Base-by-base conservation (phyloP, 1,284 basidiomycete species). In the Paramarasmius palmivorus region DNA sequence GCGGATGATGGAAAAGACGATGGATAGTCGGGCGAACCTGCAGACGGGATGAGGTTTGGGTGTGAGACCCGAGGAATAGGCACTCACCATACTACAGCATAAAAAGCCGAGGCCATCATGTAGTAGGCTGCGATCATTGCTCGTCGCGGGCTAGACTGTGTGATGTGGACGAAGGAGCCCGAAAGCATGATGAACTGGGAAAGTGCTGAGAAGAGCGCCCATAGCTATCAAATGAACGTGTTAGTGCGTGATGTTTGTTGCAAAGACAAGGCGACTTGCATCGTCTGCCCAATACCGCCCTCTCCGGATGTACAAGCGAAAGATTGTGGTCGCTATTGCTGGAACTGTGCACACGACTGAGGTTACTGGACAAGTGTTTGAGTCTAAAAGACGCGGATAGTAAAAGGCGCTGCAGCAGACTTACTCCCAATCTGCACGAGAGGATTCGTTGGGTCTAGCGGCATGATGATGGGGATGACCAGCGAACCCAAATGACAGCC, bases 1-100 rank as follows among this genome's bases (percentile, higher is more conserved):
- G 39, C 78, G 74, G 48, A 78, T 75, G 51, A 80, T 70, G 4
- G 76, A 77, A 60, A 73, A 76, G 9, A 80, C 65, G 47, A 79
- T 77, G 17, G 76, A 72, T 15, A 77, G 61, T 10, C 78, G 73
- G 1, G 77, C 64, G 32, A 65, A 68, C 73, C 73, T 74, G 49
- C 2, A 32, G 32, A 4, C 5, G 5, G 22, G 35, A 26, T 26
- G 36, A 20, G 32, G 15, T n/a, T n/a, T n/a, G 32, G 39, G 36
- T 32, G 17, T 26, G 7, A 17, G 14, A 17, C 25, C 17, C 39
- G 37, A 53, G 39, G 22, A 15, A 29, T 45, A 17, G 15, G 34
- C 42, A 34, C 68, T 32, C 49, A 66, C 70, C 70, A 73, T 37
- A 72, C 68, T 52, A 70, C 57, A 4, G 57, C 45, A 54, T 71